phyloP scores from a whole-genome alignment of 179 eudicot genomes.

The Actinidia arguta region DNA sequence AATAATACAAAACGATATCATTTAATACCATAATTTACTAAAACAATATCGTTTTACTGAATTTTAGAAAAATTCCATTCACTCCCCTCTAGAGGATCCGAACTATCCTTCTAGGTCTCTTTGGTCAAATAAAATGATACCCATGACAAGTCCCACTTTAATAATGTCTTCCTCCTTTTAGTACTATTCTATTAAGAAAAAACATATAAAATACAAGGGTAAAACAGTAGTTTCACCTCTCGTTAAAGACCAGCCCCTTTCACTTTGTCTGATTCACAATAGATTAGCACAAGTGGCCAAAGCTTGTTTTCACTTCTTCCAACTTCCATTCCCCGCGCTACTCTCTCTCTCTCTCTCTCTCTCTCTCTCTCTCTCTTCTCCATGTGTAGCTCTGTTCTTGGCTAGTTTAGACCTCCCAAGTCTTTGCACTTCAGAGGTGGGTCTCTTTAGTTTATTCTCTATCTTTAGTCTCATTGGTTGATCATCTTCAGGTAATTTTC shows the following conservation, averaged over 20 bases:
- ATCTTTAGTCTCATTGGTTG: too few species aligned
- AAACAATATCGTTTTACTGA: too few species aligned
- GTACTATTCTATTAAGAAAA: not conserved
- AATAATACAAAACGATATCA: too few species aligned
- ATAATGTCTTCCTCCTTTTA: not conserved
- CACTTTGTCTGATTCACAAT: constrained; percentile 47
- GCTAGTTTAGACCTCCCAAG: not conserved
- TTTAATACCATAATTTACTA: too few species aligned
- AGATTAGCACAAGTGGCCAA: not conserved
- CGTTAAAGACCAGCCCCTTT: constrained; percentile 44
- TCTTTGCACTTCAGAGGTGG: not conserved
- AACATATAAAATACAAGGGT: too few species aligned
- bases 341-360: not conserved
- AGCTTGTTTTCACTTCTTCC: constrained; percentile 12
- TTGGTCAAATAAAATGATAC: too few species aligned
- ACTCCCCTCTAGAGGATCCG: too few species aligned
- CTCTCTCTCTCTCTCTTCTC: too few species aligned
- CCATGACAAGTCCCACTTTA: not conserved
- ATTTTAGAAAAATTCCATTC: too few species aligned
- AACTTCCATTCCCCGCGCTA: constrained; percentile 23
- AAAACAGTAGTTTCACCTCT: constrained; percentile 1
- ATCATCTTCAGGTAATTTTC: not conserved
- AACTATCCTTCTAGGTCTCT: too few species aligned
- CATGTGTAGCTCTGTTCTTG: not conserved
- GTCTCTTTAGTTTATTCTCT: not conserved